These are phyloP conservation scores for Alternaria triticimaculans DNA, from an alignment of 2,329 filamentous ascomycete species.

Conservation along the genomic window DNA sequence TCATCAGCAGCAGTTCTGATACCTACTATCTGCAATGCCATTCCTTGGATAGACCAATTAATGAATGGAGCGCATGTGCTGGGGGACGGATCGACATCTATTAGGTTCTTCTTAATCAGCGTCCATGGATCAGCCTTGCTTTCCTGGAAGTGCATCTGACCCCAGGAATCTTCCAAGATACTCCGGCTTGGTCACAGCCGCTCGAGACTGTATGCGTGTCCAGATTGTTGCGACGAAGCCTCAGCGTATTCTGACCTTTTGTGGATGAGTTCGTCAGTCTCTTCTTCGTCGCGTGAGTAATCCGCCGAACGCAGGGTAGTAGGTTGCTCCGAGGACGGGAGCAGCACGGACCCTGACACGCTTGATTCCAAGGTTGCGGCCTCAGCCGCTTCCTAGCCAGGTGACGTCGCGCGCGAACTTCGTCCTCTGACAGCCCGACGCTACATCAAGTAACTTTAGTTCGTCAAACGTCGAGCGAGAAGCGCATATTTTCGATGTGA, in stretches of 20 bases:
- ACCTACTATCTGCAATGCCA: not conserved
- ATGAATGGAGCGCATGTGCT: not conserved
- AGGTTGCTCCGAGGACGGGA: not conserved
- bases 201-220: not conserved
- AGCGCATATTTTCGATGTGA: not conserved
- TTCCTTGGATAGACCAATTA: not conserved
- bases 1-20: not conserved
- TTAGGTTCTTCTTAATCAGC: not conserved
- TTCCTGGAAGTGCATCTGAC: not conserved
- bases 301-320: not conserved
- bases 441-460: not conserved
- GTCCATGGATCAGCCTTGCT: not conserved
- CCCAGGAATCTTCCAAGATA: not conserved
- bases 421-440: not conserved
- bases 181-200: not conserved
- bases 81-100: not conserved
- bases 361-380: not conserved
- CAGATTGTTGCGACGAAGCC: not conserved
- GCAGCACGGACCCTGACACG: not conserved
- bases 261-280: not conserved
- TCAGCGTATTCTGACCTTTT: not conserved
- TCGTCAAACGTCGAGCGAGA: not conserved
- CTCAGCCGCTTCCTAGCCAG: not conserved
- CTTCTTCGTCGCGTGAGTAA: not conserved
- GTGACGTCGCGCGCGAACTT: not conserved